A percentile compares a stretch with the other conserved stretches of the same genome.
phyloP scores from a whole-genome alignment of 768 basidiomycete species.

The Suillus spraguei region DNA sequence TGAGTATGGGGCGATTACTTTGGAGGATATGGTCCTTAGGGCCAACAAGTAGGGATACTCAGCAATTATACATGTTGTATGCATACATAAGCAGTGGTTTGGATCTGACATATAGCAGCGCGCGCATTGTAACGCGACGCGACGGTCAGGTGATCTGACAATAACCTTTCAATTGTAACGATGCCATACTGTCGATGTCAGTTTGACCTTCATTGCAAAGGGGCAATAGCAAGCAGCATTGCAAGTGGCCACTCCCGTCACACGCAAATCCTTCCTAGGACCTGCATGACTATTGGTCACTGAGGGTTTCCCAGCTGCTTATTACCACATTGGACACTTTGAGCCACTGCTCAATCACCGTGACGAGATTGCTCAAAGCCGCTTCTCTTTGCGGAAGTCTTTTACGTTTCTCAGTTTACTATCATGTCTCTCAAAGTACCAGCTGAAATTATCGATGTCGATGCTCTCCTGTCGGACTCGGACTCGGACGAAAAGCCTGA shows the following conservation, averaged over 20 bases:
- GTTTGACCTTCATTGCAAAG: background rate
- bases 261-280: background rate
- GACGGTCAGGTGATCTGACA: slow-evolving; percentile 1
- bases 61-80: background rate
- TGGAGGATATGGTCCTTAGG: slow-evolving; percentile 87
- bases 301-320: background rate
- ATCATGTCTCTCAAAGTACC: background rate
- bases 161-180: background rate
- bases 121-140: background rate
- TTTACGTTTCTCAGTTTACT: background rate
- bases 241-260: background rate
- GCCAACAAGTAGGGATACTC: slow-evolving; percentile 39
- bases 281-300: background rate
- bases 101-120: background rate
- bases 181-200: background rate
- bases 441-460: slow-evolving; percentile 28
- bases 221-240: background rate
- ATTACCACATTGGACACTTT: background rate
- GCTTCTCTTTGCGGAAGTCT: background rate
- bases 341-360: background rate
- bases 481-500: background rate
- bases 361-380: background rate
- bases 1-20: slow-evolving; percentile 72
- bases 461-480: slow-evolving; percentile 15
- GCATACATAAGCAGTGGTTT: background rate